Base-by-base conservation (phyloP, 1,139 yeast genomes). In the Pichia sp. region DNA sequence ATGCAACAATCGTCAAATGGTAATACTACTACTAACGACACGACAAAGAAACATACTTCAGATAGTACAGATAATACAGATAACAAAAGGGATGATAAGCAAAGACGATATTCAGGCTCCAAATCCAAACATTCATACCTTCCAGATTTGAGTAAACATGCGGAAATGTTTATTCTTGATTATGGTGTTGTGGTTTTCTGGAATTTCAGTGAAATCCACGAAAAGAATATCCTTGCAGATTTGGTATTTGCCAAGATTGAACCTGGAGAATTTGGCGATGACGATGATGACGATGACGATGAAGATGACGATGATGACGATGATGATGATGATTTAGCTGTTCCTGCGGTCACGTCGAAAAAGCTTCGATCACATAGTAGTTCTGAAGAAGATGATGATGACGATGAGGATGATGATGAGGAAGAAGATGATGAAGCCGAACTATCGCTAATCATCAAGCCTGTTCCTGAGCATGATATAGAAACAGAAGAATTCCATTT, bases 171-270 rank as follows among this genome's bases (percentile, higher is more conserved):
- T 61, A 79, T 93, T 7, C 83, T 93, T 63, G 83, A 82, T 47
- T 93, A 93, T 62, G 99, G 99, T 15, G 96, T 93, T 20, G 89
- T 93, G 18, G 98, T 93, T 15, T 91, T 93, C 61, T 93, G 99
- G 99, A 93, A 93, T 63, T 90, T 93, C 58, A 83, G 94, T 2
- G 97, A 90, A 62, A 74, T 80, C 11, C 97, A 93, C 61, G 99
- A 93, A 61, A 90, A 91, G 69, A 93, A 91, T 58, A 81, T 93
- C 15, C 74, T 93, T 50, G 98, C 98, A 0, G 99, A 93, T 63
- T 73, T 93, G 55, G 86, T 93, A 17, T 89, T 91, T 70, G 91
- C 93, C 3, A 70, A 77, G 40, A 74, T 69, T 33, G 65, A 63
- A 21, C 62, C 65, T 7, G 66, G 58, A 9, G 69, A 65, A 38